Evolutionary conservation across 129 eudicot species (phyloP).

Genomic region (Chrysanthemum seticuspe): DNA sequence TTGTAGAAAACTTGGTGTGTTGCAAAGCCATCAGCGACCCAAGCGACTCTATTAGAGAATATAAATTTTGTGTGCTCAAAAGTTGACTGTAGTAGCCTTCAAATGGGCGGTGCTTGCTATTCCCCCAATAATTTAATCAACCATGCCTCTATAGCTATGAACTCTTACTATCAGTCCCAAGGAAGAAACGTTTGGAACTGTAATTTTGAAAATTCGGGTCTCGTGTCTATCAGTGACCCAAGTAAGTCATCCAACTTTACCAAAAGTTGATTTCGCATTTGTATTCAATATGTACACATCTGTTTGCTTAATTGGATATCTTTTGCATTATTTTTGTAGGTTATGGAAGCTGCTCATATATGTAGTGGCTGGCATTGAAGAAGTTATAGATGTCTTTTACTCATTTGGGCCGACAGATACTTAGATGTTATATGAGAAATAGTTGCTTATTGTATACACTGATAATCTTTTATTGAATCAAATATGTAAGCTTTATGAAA

Average conservation of each 20-base stretch:
- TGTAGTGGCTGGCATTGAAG: constrained; percentile 27
- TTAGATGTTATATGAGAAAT: not conserved
- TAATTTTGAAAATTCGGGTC: constrained; percentile 57
- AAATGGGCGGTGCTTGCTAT: constrained; percentile 60
- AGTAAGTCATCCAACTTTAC: constrained; percentile 43
- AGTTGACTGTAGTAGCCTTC: constrained; percentile 54
- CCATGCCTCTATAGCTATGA: constrained; percentile 88
- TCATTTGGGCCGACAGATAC: not conserved
- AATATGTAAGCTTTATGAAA: constrained; percentile 7
- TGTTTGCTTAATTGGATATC: not conserved
- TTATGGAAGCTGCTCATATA: constrained; percentile 55
- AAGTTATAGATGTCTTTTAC: constrained; percentile 13
- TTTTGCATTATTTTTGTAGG: constrained; percentile 40
- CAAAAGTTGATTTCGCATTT: not conserved
- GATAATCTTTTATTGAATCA: not conserved
- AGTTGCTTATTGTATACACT: not conserved
- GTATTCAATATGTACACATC: not conserved
- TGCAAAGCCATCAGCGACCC: constrained; percentile 76
- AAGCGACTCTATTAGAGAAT: constrained; percentile 40
- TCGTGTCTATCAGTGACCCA: constrained; percentile 60
- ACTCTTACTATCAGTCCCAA: constrained; percentile 61
- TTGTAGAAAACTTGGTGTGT: constrained; percentile 93
- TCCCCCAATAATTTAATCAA: constrained; percentile 55
- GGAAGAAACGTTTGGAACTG: constrained; percentile 74
- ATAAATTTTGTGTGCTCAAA: constrained; percentile 63